phyloP scores from a whole-genome alignment of 2,329 filamentous ascomycete genomes.

The Ophiostoma tasmaniense region DNA sequence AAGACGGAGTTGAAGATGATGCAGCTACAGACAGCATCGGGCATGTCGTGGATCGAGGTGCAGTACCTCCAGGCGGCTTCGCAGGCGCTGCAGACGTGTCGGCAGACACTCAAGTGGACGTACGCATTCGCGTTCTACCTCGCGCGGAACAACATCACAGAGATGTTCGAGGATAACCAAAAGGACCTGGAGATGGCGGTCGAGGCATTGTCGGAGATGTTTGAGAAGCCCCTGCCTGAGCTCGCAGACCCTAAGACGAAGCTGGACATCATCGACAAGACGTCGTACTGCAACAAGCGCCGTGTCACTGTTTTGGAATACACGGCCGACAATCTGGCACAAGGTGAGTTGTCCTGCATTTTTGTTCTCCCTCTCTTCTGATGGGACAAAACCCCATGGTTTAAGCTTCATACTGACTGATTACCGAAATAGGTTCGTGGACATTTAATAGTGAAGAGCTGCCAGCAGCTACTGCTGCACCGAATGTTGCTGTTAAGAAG shows the following conservation, averaged over 20 bases:
- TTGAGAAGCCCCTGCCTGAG: constrained; percentile 90
- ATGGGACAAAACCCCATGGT: background rate
- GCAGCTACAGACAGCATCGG: constrained; percentile 82
- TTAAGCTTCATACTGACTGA: background rate
- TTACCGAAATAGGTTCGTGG: background rate
- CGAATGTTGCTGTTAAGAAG: background rate
- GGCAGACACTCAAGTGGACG: constrained; percentile 98
- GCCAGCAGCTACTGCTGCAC: background rate
- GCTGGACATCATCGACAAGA: constrained; percentile 98
- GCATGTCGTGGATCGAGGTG: constrained; percentile 98
- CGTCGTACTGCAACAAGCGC: constrained; percentile 88
- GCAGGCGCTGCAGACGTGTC: constrained; percentile 86
- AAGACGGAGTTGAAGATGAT: constrained; percentile 99
- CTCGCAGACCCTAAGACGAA: constrained; percentile 82
- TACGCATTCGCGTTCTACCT: constrained; percentile 98
- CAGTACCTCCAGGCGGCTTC: constrained; percentile 93
- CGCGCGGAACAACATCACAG: constrained; percentile 87
- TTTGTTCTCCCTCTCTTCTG: background rate
- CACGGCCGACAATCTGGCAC: constrained; percentile 83
- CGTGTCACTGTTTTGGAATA: constrained; percentile 83
- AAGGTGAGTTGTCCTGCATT: constrained; percentile 50
- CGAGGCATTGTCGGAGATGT: constrained; percentile 96
- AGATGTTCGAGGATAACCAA: constrained; percentile 98
- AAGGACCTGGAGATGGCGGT: constrained; percentile 97
- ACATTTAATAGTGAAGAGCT: background rate